Percentiles rank a stretch among this genome's conserved stretches.
phyloP scores from a whole-genome alignment of 352 stramenopile species.

The Globisporangium nunn region DNA sequence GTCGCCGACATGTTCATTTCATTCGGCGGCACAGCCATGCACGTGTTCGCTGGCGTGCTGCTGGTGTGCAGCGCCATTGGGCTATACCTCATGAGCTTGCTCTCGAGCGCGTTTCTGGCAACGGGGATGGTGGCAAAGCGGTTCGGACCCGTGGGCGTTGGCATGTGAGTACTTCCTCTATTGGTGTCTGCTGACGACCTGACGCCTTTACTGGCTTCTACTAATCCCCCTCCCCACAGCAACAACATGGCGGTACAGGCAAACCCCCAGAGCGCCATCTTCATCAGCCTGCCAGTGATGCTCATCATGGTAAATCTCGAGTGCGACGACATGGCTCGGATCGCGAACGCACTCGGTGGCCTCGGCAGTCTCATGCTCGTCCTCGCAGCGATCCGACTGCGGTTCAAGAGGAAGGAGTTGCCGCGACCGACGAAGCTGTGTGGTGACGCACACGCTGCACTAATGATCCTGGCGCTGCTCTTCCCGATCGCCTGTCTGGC shows the following conservation, averaged over 20 bases:
- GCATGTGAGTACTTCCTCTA: conserved; percentile 18
- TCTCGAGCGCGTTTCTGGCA: conserved; percentile 44
- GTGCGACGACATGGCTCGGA: conserved; percentile 40
- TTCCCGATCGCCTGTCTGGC: conserved; percentile 25
- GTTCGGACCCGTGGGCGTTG: conserved; percentile 37
- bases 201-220: not conserved
- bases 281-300: conserved; percentile 48
- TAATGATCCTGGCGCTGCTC: conserved; percentile 28
- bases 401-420: conserved; percentile 27
- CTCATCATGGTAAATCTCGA: conserved; percentile 50
- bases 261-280: conserved; percentile 34
- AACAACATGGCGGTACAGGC: conserved; percentile 17
- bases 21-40: conserved; percentile 27
- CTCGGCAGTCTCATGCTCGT: conserved; percentile 39
- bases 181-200: no score
- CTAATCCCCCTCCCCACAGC: not conserved
- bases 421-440: conserved; percentile 38
- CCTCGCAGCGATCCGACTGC: conserved; percentile 27
- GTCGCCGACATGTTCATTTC: conserved; percentile 25
- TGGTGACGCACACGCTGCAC: conserved; percentile 18
- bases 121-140: conserved; percentile 45
- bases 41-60: conserved; percentile 23
- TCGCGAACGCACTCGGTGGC: conserved; percentile 41
- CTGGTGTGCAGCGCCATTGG: conserved; percentile 29
- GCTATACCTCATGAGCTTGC: conserved; percentile 36